These are phyloP conservation scores for Agaricus blazei DNA, from an alignment of 768 basidiomycete species.

Conservation along the genomic window DNA sequence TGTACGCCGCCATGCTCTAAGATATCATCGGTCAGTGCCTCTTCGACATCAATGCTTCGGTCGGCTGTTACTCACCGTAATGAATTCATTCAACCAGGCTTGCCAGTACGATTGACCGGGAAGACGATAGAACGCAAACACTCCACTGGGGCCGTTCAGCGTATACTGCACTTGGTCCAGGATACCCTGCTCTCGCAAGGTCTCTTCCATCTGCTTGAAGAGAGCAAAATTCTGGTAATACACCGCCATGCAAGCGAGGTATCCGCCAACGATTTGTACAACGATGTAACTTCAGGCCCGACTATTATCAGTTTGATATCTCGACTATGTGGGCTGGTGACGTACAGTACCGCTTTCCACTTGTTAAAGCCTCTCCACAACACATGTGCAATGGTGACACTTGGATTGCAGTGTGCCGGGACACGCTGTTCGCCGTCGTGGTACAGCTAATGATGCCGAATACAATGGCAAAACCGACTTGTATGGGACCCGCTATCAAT, in stretches of 20 bases:
- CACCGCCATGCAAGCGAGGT: neutral
- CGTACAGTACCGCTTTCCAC: conserved; percentile 4
- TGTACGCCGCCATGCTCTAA: conserved; percentile 3
- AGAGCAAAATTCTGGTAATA: conserved; percentile 1
- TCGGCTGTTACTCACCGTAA: neutral
- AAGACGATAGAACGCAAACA: conserved; percentile 6
- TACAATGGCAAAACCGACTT: conserved; percentile 18
- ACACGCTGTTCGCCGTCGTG: neutral
- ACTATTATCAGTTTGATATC: neutral
- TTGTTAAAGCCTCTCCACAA: neutral
- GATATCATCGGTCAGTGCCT: neutral
- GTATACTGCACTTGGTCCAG: conserved; percentile 1
- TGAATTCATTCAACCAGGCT: conserved; percentile 6
- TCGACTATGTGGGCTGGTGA: neutral
- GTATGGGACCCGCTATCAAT: neutral
- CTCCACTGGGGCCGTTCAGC: neutral
- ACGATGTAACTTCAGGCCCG: neutral
- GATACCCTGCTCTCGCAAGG: conserved; percentile 1
- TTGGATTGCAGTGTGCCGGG: conserved; percentile 3
- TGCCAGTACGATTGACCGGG: conserved; percentile 3
- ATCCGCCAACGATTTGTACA: conserved; percentile 3
- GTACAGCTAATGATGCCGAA: conserved; percentile 19
- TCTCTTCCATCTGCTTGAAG: conserved; percentile 1
- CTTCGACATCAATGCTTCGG: neutral
- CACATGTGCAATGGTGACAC: neutral